Base-by-base conservation (phyloP, 2,329 filamentous ascomycete genomes). In the Penicillium sp. region DNA sequence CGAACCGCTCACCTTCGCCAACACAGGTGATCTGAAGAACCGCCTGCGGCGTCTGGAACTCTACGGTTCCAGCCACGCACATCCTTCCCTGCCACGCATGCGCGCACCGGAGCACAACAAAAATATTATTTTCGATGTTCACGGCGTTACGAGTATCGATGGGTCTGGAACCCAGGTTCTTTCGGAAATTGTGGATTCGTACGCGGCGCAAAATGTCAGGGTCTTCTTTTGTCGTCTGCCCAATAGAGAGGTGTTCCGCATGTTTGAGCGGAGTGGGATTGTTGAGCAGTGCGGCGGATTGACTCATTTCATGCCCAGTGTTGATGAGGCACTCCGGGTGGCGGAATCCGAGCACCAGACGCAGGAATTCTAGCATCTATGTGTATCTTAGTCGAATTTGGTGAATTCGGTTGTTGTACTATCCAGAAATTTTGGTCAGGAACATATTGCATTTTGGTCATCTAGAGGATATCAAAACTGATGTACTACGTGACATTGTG, bases 51-150 rank as follows among this genome's bases (percentile, higher is more conserved):
- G 94, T 7, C 80, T 99, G 1, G 94, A 97, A 73, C 82, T 91
- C 19, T 96, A 97, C 67, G 94, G 94, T n/a, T 93, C 91, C 0
- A 86, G 80, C 42, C 79, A 83, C 49, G 91, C 90, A 0, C 94
- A 97, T 65, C 94, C 94, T 0, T 92, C 92, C 0, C 79, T 97
- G 16, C 94, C 94, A 0, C 83, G 89, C 2, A 80, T 96, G 13
- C 83, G 92, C 4, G 79, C 82, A 26, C 82, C 85, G n/a, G 88
- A 93, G 57, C 86, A 90, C 66, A 97, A 97, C 70, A 84, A 86
- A 63, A 97, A 96, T 68, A 81, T 99, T 71, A 91, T 99, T 58
- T 97, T 99, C 67, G 94, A 99, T 70, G 91, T 97, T 7, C 93
- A 97, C 64, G 94, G 94, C n/a, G 94, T 99, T 3, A 96, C 92